These are phyloP conservation scores for Diaporthe vaccinii DNA, from an alignment of 2,329 filamentous ascomycete genomes.

Conservation along the genomic window DNA sequence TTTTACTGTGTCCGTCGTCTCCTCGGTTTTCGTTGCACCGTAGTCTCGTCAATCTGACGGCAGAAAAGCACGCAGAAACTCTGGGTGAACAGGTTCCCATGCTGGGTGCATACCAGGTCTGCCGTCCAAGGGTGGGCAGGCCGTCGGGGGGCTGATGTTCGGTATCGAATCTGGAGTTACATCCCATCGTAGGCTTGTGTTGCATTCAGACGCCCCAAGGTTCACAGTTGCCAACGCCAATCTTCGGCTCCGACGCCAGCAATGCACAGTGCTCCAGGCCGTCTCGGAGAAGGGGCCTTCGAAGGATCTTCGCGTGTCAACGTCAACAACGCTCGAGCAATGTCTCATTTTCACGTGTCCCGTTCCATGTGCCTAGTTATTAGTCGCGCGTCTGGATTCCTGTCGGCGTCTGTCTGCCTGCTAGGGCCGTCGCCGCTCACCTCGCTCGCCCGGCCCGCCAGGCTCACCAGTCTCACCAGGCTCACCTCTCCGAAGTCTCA, in stretches of 20 bases:
- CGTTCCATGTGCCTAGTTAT: constrained; percentile 2
- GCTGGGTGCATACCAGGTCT: neutral
- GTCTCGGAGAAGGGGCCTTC: neutral
- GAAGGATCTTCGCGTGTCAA: constrained; percentile 21
- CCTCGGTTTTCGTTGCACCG: neutral
- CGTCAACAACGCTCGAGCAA: constrained; percentile 15
- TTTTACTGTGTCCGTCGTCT: neutral
- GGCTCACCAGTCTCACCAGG: constrained; percentile 13
- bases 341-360: constrained; percentile 30
- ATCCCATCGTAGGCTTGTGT: constrained; percentile 32
- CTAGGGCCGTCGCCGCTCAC: neutral
- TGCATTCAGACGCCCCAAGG: constrained; percentile 23
- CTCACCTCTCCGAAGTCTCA: constrained; percentile 18
- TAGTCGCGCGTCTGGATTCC: constrained; percentile 26
- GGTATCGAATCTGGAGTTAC: constrained; percentile 34
- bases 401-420: constrained; percentile 12
- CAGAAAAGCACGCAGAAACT: neutral
- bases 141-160: constrained; percentile 22
- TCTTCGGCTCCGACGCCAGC: constrained; percentile 29
- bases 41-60: neutral
- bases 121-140: constrained; percentile 17
- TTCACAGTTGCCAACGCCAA: constrained; percentile 25
- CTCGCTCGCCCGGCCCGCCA: neutral
- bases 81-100: neutral
- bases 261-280: constrained; percentile 14